Evolutionary conservation across 148 eudicot species (phyloP).

Genomic region (Rhododendron kiyosumense): DNA sequence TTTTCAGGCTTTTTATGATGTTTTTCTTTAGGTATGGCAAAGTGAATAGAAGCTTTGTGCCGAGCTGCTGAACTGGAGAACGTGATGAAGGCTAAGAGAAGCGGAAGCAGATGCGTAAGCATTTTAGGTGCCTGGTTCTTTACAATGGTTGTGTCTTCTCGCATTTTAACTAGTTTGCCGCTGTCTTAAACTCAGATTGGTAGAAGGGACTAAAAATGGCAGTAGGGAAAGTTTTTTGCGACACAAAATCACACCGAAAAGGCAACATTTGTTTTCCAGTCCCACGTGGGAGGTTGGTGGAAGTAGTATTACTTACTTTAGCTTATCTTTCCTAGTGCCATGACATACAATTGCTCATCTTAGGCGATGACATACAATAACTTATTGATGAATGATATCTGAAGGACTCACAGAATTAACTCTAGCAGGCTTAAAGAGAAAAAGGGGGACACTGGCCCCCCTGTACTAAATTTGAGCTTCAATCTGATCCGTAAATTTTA

Average conservation of each 20-base stretch:
- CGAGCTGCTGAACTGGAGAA: background rate
- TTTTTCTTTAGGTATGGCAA: background rate
- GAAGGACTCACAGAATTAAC: background rate
- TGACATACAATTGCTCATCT: background rate
- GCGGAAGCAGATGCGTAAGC: background rate
- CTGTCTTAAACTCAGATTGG: background rate
- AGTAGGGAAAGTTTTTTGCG: background rate
- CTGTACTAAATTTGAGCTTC: background rate
- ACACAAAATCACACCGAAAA: background rate
- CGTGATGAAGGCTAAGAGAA: background rate
- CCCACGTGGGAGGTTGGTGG: background rate
- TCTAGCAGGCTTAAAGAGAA: background rate
- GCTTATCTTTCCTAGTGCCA: background rate
- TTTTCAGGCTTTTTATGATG: background rate
- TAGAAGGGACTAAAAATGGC: background rate
- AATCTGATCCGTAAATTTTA: background rate
- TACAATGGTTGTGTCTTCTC: background rate
- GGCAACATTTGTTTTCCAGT: background rate
- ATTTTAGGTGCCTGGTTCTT: background rate
- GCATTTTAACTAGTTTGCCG: background rate
- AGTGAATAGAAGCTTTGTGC: background rate
- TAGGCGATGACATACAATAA: background rate
- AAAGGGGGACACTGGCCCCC: background rate
- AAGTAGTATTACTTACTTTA: background rate
- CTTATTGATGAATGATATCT: background rate